phyloP scores from a whole-genome alignment of 2,329 filamentous ascomycete genomes.

The Neodidymelliopsis sp. region DNA sequence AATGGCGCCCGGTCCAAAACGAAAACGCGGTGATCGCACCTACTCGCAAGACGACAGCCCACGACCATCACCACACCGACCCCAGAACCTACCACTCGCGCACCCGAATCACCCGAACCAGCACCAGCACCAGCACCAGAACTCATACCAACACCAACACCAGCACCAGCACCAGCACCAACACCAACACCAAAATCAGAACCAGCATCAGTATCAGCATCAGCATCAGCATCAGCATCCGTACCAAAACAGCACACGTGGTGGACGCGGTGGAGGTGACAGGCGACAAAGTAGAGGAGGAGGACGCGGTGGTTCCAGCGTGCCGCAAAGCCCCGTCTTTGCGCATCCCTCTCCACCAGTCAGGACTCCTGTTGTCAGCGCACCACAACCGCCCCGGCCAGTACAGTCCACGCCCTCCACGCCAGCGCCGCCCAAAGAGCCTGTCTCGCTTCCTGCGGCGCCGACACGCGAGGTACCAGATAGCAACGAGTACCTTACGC shows the following conservation, averaged over 20 bases:
- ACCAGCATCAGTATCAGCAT: too few species aligned
- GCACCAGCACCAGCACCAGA: slow-evolving; percentile 4
- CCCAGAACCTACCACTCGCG: slow-evolving; percentile 59
- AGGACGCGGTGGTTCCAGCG: slow-evolving; percentile 39
- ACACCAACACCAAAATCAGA: not conserved
- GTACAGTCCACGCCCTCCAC: slow-evolving; percentile 28
- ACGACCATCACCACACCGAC: slow-evolving; percentile 60
- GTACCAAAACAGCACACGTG: slow-evolving; percentile 46
- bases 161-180: slow-evolving; percentile 14
- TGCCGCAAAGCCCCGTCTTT: slow-evolving; percentile 41
- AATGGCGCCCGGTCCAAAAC: slow-evolving; percentile 64
- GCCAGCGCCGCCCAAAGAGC: slow-evolving; percentile 28
- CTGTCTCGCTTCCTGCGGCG: slow-evolving; percentile 44
- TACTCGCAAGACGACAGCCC: slow-evolving; percentile 53
- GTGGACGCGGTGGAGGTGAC: slow-evolving; percentile 37
- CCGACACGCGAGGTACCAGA: slow-evolving; percentile 54
- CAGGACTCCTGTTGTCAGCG: slow-evolving; percentile 40
- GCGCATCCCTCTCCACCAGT: slow-evolving; percentile 41
- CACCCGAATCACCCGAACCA: slow-evolving; percentile 51
- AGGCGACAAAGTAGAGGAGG: slow-evolving; percentile 23
- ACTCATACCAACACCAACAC: slow-evolving; percentile 7
- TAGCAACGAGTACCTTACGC: slow-evolving; percentile 78
- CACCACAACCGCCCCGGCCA: slow-evolving; percentile 27
- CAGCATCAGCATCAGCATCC: too few species aligned
- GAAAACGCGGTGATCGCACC: slow-evolving; percentile 61